These are phyloP conservation scores for Colletotrichum sp. DNA, from an alignment of 2,329 filamentous ascomycete species.

Conservation along the genomic window DNA sequence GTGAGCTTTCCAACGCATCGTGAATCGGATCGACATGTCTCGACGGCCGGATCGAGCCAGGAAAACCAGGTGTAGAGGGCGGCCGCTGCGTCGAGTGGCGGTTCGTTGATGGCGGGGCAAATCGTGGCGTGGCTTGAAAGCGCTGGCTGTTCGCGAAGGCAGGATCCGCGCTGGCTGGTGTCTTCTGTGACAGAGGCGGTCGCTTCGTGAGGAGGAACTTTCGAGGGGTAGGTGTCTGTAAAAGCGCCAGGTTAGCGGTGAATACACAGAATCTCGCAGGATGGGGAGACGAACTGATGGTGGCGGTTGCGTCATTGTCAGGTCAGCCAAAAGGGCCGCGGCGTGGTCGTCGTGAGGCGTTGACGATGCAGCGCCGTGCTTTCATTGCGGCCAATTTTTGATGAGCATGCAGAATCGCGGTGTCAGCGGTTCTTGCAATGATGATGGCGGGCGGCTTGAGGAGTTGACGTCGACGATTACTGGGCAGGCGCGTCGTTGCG, in stretches of 20 bases:
- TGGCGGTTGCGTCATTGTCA: slow-evolving; percentile 18
- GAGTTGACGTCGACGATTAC: not conserved
- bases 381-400: not conserved
- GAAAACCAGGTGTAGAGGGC: slow-evolving; percentile 8
- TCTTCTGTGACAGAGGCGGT: slow-evolving; percentile 33
- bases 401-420: not conserved
- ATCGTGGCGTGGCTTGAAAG: slow-evolving; percentile 44
- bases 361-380: not conserved
- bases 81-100: slow-evolving; percentile 25
- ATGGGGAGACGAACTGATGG: not conserved
- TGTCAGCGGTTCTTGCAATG: not conserved
- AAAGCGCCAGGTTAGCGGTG: not conserved
- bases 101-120: slow-evolving; percentile 36
- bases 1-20: slow-evolving; percentile 12
- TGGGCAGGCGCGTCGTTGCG: not conserved
- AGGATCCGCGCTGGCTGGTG: slow-evolving; percentile 23
- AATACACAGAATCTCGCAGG: not conserved
- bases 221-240: slow-evolving; percentile 43
- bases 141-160: slow-evolving; percentile 25
- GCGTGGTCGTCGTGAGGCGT: not conserved
- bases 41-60: slow-evolving; percentile 24
- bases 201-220: slow-evolving; percentile 42
- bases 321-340: slow-evolving; percentile 15
- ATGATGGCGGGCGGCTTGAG: not conserved
- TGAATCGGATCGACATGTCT: slow-evolving; percentile 22